Base-by-base conservation (phyloP, 2,329 filamentous ascomycete genomes). In the Xylaria sp. region DNA sequence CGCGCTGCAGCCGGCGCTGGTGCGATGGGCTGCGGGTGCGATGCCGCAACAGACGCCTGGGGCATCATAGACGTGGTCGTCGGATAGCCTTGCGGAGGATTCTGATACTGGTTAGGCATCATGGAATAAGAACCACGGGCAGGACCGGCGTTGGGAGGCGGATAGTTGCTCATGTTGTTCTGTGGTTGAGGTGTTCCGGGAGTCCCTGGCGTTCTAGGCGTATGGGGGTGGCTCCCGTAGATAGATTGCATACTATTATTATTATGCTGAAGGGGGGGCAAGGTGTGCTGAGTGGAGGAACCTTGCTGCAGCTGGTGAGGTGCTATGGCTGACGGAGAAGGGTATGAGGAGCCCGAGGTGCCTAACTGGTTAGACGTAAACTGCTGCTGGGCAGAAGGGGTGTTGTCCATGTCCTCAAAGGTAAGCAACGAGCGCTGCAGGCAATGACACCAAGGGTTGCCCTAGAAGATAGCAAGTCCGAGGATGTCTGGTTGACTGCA, bases 11-110 rank as follows among this genome's bases (percentile, higher is more conserved):
- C 80, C 43, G 90, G 89, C 43, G 90, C 90, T 15, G 90, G 90
- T 45, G 90, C 90, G 73, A 92, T 91, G 35, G 89, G 87, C 77
- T 92, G 90, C 47, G 89, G 89, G 75, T 92, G 90, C 57, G 87
- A 87, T 70, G 88, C 84, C 46, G 89, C 83, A 50, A 85, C 84
- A 11, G 88, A 87, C 23, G 88, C 79, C 76, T 90, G 87, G 49
- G 88, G 84, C 79, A 91, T 83, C 84, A 91, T 89, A 52, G 80
- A 79, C 51, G 81, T 80, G 6, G 85, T 84, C 8, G 83, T 82
- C 38, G 81, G 80, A 73, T 88, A 89, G 9, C 76, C 80, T 74
- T 83, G 83, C 62, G 83, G 82, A 43, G 80, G 79, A 63, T 82
- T 83, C 66, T 82, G 83, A 67, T 86, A 85, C 47, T 78, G 75